These are phyloP conservation scores for Tilletia indica DNA, from an alignment of 1,284 basidiomycete genomes.

Conservation along the genomic window DNA sequence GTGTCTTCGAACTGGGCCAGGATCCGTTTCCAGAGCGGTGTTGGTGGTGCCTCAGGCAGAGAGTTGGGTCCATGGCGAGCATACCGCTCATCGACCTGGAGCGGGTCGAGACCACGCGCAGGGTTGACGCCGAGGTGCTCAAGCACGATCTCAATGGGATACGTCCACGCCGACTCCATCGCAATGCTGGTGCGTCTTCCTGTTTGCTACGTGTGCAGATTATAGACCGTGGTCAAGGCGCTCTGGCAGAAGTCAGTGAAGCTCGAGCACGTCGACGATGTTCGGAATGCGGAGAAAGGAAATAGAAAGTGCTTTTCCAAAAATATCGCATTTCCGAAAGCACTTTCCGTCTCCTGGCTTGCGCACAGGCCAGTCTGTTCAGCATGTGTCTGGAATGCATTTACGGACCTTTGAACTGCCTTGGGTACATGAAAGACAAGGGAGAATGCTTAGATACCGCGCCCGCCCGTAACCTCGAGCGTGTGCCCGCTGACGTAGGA, in stretches of 20 bases:
- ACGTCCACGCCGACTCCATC: conserved; percentile 52
- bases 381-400: no score
- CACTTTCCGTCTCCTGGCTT: no score
- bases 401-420: no score
- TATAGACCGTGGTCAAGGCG: no score
- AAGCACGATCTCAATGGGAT: conserved; percentile 44
- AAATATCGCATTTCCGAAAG: no score
- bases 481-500: conserved; percentile 79
- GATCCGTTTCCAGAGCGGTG: conserved; percentile 87
- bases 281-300: no score
- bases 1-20: conserved; percentile 81
- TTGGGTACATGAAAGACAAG: not conserved
- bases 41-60: conserved; percentile 82
- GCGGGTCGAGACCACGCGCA: conserved; percentile 40
- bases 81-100: conserved; percentile 36
- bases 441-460: conserved; percentile 33
- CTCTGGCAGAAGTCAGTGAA: no score
- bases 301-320: no score
- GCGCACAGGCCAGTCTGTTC: no score
- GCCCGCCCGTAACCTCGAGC: conserved; percentile 58
- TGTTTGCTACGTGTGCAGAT: no score
- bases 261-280: no score
- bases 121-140: conserved; percentile 37
- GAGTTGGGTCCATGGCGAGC: conserved; percentile 8
- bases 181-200: not conserved